Evolutionary conservation across 2,329 filamentous ascomycete species (phyloP), one percentile per base, ranked within the genome.

Genomic region (Fusarium sp.): DNA sequence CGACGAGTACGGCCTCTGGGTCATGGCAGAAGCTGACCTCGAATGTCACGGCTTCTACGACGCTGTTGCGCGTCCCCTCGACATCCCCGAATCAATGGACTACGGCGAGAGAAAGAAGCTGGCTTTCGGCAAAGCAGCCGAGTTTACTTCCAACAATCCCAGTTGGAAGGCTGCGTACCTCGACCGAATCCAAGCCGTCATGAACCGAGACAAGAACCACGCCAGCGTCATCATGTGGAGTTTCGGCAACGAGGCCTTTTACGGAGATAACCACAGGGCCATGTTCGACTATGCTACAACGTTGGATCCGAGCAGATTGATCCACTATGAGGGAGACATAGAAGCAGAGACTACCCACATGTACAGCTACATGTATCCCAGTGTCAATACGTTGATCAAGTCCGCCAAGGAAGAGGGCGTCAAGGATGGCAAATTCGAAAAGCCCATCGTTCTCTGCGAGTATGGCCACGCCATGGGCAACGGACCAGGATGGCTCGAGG

Each of bases 181-280:
- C 2, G 89, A 92, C 71, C 84, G 89, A 4, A 85, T 87, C 53
- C 74, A 79, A 29, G 85, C 89, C 50, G 74, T 91, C 51, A 79
- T 92, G 0, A 81, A 87, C 66, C 80, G 89, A 14, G 88, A 91
- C 72, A 90, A 90, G 74, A 88, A 91, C 54, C 86, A 91, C 63
- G 73, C 89, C 0, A 87, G 82, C n/a, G 79, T 92, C 45, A 85
- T 92, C 44, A 83, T 91, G 37, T 92, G 89, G 89, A 88, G 85
- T 42, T 77, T 92, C 0, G 89, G 89, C 0, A 92, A 92, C 66
- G 89, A 92, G 70, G 84, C 88, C 0, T 91, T 90, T 69, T 91
- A 89, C 66, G 89, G 89, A 1, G 76, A 78, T 9, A 91, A 92
- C 68, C 86, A 89, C 67, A 79, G 79, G 41, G 84, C 83, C 31